Percentiles rank a stretch among this genome's conserved stretches.
Evolutionary conservation across 768 basidiomycete genomes (phyloP).

Genomic region (Arthromyces matolae): DNA sequence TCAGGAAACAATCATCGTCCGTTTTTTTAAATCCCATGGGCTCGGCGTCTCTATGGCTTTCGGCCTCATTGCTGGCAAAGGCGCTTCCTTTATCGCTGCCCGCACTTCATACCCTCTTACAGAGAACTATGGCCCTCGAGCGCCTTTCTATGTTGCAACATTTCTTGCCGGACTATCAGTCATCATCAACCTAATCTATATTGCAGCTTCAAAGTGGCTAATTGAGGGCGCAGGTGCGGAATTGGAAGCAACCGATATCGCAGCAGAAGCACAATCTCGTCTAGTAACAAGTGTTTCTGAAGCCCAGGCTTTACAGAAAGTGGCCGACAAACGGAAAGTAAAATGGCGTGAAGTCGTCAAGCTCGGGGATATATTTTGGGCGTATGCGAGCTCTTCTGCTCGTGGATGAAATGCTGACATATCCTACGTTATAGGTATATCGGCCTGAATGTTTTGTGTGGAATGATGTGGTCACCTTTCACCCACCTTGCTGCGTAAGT

Average conservation of each 20-base stretch:
- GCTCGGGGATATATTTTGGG: conserved; percentile 78
- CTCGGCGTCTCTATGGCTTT: conserved; percentile 75
- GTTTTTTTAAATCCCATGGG: conserved; percentile 74
- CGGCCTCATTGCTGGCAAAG: conserved; percentile 81
- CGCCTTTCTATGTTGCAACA: conserved; percentile 72
- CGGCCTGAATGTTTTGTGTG: conserved; percentile 71
- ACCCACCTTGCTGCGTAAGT: conserved; percentile 71
- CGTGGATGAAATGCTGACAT: conserved; percentile 4
- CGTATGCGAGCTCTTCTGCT: conserved; percentile 37
- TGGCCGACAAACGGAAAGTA: conserved; percentile 64
- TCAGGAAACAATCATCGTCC: conserved; percentile 82
- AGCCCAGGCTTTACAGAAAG: conserved; percentile 58
- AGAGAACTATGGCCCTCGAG: conserved; percentile 59
- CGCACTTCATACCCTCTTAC: conserved; percentile 76
- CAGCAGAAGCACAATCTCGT: conserved; percentile 48
- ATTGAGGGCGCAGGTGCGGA: conserved; percentile 56
- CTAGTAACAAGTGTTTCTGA: conserved; percentile 46
- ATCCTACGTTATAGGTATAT: conserved; percentile 49
- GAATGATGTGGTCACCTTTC: conserved; percentile 75
- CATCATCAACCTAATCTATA: conserved; percentile 63
- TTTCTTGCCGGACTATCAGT: conserved; percentile 64
- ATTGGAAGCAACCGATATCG: conserved; percentile 61
- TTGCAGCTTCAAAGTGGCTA: conserved; percentile 61
- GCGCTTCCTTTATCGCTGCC: conserved; percentile 71
- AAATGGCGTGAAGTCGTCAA: conserved; percentile 55